Percentiles rank a stretch among this genome's conserved stretches.
Conservation (phyloP, 2,329 filamentous ascomycete species). For the Celoporthe dispersa region DNA sequence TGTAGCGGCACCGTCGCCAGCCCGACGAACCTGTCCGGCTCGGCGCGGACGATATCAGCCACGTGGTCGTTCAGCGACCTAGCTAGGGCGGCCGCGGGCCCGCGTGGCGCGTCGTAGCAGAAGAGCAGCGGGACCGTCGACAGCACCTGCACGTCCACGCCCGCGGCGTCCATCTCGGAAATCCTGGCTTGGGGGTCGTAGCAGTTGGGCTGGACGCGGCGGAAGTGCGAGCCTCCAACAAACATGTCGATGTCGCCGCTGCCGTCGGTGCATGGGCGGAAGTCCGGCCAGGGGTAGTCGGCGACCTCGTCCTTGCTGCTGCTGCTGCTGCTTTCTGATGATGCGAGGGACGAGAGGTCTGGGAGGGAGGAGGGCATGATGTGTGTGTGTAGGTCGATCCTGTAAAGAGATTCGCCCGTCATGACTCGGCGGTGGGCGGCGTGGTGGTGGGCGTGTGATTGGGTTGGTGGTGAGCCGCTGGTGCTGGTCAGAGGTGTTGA, state of each 20-base stretch:
- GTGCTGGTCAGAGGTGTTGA: slow-evolving; percentile 28
- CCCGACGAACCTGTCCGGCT: slow-evolving; percentile 39
- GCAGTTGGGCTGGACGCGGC: slow-evolving; percentile 41
- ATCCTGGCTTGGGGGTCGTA: slow-evolving; percentile 37
- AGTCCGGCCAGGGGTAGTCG: slow-evolving; percentile 39
- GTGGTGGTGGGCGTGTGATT: slow-evolving; percentile 20
- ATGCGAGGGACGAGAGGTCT: slow-evolving; percentile 49
- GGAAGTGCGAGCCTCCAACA: slow-evolving; percentile 40
- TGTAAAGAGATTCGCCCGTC: slow-evolving; percentile 36
- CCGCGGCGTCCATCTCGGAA: slow-evolving; percentile 41
- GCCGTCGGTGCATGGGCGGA: slow-evolving; percentile 34
- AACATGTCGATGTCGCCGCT: slow-evolving; percentile 41
- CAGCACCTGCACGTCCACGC: slow-evolving; percentile 43
- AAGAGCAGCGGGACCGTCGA: slow-evolving; percentile 44
- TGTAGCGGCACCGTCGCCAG: slow-evolving; percentile 41
- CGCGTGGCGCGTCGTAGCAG: slow-evolving; percentile 41
- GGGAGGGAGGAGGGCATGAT: slow-evolving; percentile 44
- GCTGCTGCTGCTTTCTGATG: slow-evolving; percentile 40
- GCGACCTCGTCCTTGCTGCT: slow-evolving; percentile 38
- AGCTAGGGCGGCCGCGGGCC: slow-evolving; percentile 37
- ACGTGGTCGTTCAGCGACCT: slow-evolving; percentile 41
- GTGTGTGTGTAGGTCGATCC: slow-evolving; percentile 44
- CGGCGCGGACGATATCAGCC: slow-evolving; percentile 32
- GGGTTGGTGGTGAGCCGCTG: slow-evolving; percentile 25
- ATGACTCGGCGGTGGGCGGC: slow-evolving; percentile 13